Evolutionary conservation across 345 rosid species (phyloP), one percentile per base, ranked within the genome.

Genomic region (Murraya koenigii): DNA sequence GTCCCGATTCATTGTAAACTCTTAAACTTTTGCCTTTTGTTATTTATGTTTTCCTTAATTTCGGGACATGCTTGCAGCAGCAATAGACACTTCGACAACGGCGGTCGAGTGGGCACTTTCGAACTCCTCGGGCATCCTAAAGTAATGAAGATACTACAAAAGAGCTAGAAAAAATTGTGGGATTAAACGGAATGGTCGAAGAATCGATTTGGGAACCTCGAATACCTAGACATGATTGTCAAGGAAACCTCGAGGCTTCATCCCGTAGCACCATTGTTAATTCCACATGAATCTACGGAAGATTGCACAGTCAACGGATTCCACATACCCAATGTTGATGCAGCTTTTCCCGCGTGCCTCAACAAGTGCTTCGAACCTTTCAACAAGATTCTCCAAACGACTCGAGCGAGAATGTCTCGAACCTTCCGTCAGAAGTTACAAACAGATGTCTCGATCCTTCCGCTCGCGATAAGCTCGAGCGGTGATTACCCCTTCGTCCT

Each of bases 161-260:
- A 26, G 66, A 78, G 55, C 36, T 81, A 5, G 76, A 69, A 25
- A 64, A 67, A 2, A 58, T 77, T 39, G 38, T 77, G 5, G 84
- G 80, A 5, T 2, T 66, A 55, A 22, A 77, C 1, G 81, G 87
- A 62, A 74, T 75, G 82, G 88, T 84, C 3, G 87, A 87, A 67
- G 92, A 86, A 74, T 83, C 87, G 90, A 89, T 26, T 9, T 85
- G 82, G 82, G 1, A 82, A 61, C 26, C 30, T 85, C 28, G 69
- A 82, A 7, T 84, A 82, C 80, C 35, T 87, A 13, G 41, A 89
- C 72, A n/a, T n/a, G n/a, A n/a, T n/a, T n/a, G n/a, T n/a, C n/a
- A n/a, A n/a, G n/a, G n/a, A n/a, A n/a, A n/a, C 80, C 66, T 36
- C 62, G 68, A 74, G 80, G 67, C 80, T 81, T 41, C 83, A 81